Evolutionary conservation across 495 filamentous ascomycete species (phyloP).

Genomic region (Penicillium egyptiacum): DNA sequence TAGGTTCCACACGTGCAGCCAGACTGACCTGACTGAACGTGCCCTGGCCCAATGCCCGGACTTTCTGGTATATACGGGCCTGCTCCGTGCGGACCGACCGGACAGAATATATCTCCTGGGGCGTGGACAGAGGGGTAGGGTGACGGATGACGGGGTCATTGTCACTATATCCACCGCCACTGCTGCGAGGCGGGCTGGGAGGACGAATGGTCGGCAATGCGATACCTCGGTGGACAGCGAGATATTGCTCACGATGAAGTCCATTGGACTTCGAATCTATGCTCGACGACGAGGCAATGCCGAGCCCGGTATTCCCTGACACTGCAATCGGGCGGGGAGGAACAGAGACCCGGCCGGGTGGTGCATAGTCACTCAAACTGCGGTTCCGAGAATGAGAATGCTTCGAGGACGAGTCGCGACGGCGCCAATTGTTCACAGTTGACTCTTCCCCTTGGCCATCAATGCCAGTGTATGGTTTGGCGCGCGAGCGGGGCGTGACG

Average conservation of each 20-base stretch:
- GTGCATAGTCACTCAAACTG: conserved; percentile 85
- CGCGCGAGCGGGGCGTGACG: conserved; percentile 31
- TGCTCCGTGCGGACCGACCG: conserved; percentile 47
- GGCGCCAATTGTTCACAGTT: conserved; percentile 30
- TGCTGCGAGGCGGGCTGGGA: conserved; percentile 72
- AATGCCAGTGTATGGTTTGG: conserved; percentile 37
- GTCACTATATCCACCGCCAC: conserved; percentile 43
- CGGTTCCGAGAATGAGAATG: conserved; percentile 63
- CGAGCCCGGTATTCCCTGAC: conserved; percentile 51
- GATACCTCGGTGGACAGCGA: conserved; percentile 75
- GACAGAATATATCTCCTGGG: conserved; percentile 46
- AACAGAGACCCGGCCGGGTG: conserved; percentile 61
- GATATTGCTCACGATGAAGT: conserved; percentile 77
- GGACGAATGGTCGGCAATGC: conserved; percentile 56
- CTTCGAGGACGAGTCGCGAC: conserved; percentile 35
- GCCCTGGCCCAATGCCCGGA: conserved; percentile 83
- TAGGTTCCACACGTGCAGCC: conserved; percentile 61
- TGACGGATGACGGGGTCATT: conserved; percentile 35
- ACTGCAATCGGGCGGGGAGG: conserved; percentile 71
- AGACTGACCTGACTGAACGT: conserved; percentile 94
- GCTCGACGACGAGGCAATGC: conserved; percentile 43
- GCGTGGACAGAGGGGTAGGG: conserved; percentile 16
- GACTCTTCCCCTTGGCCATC: conserved; percentile 42
- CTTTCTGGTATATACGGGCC: conserved; percentile 62
- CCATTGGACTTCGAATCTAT: conserved; percentile 47